Percentiles rank a stretch among this genome's conserved stretches.
These are phyloP conservation scores for Mortierella sp. DNA, from an alignment of 371 early-diverging fungal species.

Conservation along the genomic window DNA sequence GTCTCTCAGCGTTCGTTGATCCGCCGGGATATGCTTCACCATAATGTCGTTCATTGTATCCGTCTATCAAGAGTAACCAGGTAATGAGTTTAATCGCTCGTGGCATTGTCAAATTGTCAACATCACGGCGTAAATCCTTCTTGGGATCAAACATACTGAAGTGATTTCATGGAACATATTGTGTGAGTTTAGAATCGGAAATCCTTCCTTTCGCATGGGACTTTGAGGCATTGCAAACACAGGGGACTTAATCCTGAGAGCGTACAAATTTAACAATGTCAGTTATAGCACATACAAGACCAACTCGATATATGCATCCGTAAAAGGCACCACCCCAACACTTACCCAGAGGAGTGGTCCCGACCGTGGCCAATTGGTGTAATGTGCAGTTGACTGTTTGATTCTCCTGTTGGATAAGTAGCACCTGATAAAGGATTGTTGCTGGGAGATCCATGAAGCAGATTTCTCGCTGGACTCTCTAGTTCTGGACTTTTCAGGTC, in stretches of 20 bases:
- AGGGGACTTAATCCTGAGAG: constrained; percentile 23
- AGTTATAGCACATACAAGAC: background rate
- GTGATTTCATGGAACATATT: constrained; percentile 71
- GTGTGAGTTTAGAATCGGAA: constrained; percentile 34
- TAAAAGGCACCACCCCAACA: background rate
- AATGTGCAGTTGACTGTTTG: constrained; percentile 2
- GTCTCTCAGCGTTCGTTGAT: constrained; percentile 64
- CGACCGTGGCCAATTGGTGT: constrained; percentile 15
- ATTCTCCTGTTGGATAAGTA: background rate
- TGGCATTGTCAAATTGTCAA: background rate
- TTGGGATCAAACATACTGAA: constrained; percentile 40
- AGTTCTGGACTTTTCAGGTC: constrained; percentile 45
- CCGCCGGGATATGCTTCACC: constrained; percentile 65
- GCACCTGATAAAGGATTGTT: background rate
- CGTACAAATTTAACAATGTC: background rate
- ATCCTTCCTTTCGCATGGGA: constrained; percentile 33
- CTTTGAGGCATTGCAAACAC: constrained; percentile 32
- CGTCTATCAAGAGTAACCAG: constrained; percentile 42
- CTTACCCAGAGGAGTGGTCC: constrained; percentile 23
- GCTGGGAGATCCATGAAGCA: constrained; percentile 3
- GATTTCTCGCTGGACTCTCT: constrained; percentile 1
- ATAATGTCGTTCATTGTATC: constrained; percentile 68
- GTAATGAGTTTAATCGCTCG: background rate
- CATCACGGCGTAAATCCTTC: background rate
- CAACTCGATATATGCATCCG: background rate